Conservation (phyloP, 768 basidiomycete genomes). For the Pilatotrama ljubarskyi region DNA sequence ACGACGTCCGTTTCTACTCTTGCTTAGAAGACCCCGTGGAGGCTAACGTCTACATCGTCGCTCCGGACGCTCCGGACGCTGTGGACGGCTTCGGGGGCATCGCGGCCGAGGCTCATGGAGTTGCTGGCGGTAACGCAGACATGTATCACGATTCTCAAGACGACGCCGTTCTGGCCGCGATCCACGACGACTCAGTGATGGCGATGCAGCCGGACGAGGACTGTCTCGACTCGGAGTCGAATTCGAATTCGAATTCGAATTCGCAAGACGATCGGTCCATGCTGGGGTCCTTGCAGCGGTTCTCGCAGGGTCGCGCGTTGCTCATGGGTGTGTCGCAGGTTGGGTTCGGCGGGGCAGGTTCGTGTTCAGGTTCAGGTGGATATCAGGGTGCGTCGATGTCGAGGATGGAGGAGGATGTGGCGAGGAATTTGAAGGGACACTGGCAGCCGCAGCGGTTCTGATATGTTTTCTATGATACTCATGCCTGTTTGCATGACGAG, state of each 20-base stretch:
- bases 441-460: constrained; percentile 66
- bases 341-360: neutral
- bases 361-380: too few species aligned
- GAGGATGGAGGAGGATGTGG: constrained; percentile 64
- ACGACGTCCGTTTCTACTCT: neutral
- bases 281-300: constrained; percentile 13
- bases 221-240: neutral
- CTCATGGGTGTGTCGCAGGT: constrained; percentile 40
- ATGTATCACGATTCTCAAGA: neutral
- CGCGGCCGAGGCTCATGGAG: neutral
- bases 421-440: constrained; percentile 53
- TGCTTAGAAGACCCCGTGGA: neutral
- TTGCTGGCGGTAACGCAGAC: neutral
- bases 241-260: neutral
- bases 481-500: too few species aligned
- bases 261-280: neutral
- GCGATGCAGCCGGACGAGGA: neutral
- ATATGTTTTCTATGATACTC: neutral
- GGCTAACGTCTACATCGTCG: too few species aligned
- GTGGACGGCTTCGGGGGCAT: too few species aligned
- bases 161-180: neutral
- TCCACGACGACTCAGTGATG: neutral
- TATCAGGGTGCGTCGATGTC: constrained; percentile 26
- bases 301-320: constrained; percentile 52
- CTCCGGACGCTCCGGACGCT: too few species aligned